Percentiles rank a stretch among this genome's conserved stretches.
Evolutionary conservation across 2,329 filamentous ascomycete species (phyloP).

Genomic region (Fusarium sp.): DNA sequence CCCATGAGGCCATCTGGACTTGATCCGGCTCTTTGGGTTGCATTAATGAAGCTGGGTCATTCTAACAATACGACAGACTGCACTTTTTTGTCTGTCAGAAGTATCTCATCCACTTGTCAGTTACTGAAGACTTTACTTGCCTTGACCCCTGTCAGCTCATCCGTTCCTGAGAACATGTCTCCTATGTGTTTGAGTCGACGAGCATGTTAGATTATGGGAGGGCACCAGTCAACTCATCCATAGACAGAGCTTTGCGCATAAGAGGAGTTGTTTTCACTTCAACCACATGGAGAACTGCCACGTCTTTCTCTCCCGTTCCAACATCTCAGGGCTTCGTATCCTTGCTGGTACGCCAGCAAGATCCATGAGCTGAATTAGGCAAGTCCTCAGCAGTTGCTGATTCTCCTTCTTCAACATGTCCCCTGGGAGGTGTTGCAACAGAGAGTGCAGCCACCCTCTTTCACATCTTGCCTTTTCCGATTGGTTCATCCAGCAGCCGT

Average conservation of each 20-base stretch:
- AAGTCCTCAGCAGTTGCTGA: neutral
- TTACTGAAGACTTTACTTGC: neutral
- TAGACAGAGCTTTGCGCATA: neutral
- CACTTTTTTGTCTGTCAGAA: neutral
- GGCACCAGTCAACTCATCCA: neutral
- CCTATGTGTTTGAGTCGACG: neutral
- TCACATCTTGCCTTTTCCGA: neutral
- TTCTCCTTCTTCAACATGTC: neutral
- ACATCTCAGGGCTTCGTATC: neutral
- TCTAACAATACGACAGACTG: neutral
- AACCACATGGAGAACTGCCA: neutral
- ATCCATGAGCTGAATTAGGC: neutral
- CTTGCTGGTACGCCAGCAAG: neutral
- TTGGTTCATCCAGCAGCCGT: slow-evolving; percentile 9
- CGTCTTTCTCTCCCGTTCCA: neutral
- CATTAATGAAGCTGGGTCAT: neutral
- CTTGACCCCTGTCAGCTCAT: neutral
- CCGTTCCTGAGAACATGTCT: neutral
- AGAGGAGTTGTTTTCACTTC: neutral
- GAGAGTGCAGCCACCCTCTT: neutral
- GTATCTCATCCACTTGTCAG: neutral
- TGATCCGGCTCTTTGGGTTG: neutral
- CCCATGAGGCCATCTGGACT: neutral
- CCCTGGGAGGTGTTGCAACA: neutral
- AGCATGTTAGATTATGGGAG: neutral